These are phyloP conservation scores for Dothistroma pini DNA, from an alignment of 2,329 filamentous ascomycete species.

Conservation along the genomic window DNA sequence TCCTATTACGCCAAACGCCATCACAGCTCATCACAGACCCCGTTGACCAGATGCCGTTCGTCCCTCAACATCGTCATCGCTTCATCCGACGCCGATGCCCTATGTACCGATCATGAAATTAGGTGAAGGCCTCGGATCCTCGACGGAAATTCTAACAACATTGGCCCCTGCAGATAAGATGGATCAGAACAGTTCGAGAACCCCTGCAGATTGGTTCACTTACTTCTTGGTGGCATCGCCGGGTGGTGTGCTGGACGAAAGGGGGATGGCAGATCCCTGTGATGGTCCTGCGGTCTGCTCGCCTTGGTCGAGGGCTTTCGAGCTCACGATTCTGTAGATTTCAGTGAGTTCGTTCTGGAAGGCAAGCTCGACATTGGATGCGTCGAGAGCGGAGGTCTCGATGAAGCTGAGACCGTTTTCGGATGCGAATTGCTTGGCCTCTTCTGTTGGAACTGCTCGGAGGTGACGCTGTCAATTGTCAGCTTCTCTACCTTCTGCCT, in stretches of 20 bases:
- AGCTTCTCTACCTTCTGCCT: not conserved
- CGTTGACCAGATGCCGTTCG: not conserved
- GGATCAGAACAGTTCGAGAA: not conserved
- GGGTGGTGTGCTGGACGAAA: conserved; percentile 47
- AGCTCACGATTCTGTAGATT: conserved; percentile 99
- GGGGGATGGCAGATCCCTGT: conserved; percentile 71
- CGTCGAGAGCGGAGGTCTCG: conserved; percentile 96
- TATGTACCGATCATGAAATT: not conserved
- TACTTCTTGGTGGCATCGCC: conserved; percentile 70
- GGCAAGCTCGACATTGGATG: conserved; percentile 97
- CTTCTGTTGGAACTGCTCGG: conserved; percentile 35
- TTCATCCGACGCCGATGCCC: not conserved
- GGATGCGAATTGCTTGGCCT: conserved; percentile 98
- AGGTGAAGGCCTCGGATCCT: not conserved
- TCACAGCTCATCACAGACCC: not conserved
- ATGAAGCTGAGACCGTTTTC: conserved; percentile 77
- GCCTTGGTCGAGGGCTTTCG: conserved; percentile 90
- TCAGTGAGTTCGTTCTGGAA: conserved; percentile 99
- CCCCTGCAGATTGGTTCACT: not conserved
- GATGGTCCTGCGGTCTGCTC: conserved; percentile 71
- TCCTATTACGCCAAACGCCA: not conserved
- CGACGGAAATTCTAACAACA: conserved; percentile 60
- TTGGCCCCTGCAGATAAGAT: conserved; percentile 50
- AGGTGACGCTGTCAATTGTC: not conserved
- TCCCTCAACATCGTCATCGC: not conserved